Evolutionary conservation across 164 flowering plant genomes (phyloP), one percentile per base, ranked within the genome.

Genomic region (Chloranthus sessilifolius): DNA sequence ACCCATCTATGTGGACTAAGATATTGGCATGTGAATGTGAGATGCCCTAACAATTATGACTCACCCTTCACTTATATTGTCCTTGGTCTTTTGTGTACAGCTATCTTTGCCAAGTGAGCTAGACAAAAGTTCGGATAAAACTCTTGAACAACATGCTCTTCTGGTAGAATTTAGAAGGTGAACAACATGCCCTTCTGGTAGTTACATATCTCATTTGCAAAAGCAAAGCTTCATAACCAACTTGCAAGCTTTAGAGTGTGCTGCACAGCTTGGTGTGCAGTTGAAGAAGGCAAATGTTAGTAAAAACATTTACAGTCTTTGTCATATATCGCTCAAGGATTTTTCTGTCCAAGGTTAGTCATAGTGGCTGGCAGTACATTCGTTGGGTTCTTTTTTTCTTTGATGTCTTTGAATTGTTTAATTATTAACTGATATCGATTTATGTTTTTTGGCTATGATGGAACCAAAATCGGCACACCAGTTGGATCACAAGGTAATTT

Each of bases 231-330:
- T 92, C 43, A 66, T 79, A 29, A 92, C 99, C 56, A 92, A 92
- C 66, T 76, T 92, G 81, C 99, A 92, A 67, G 99, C 97, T 54
- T 58, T 88, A 58, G 75, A 88, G 58, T 92, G 99, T 68, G 95
- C 97, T 62, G 63, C 95, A 38, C 65, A 75, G 17, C 75, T 92
- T 36, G 92, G 94, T 43, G 50, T 61, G 63, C 82, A 76, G 67
- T 58, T 92, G 57, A 78, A 77, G 55, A 82, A 69, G 43, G 80
- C 64, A 41, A 88, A 86, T 64, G 71, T 92, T 25, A 78, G 84
- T 2, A 50, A 61, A 52, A 73, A 92, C 69, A 61, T 88, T 10
- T 92, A 77, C 36, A 65, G 60, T 55, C 74, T 82, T 17, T 92
- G 99, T 65, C 91, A 66, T 36, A 64, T 92, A 47, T 74, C 80